Conservation (phyloP, 202 grass and related monocot species). For the Carex sylvatica region DNA sequence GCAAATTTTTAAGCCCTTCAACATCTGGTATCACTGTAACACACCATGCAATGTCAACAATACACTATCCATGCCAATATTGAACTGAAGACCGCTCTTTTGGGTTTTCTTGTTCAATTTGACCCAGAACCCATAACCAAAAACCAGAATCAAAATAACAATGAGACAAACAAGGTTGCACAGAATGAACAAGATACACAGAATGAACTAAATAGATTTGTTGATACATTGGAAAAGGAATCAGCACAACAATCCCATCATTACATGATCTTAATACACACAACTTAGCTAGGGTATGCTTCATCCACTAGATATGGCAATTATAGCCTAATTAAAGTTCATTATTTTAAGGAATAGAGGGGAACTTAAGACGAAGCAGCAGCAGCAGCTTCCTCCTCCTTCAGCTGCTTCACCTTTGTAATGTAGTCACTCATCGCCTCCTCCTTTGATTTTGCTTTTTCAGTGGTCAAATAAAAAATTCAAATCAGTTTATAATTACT, state of each 20-base stretch:
- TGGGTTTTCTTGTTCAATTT: neutral
- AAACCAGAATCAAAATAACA: neutral
- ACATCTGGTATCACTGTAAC: neutral
- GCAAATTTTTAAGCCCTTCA: neutral
- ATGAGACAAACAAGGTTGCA: neutral
- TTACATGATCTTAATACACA: neutral
- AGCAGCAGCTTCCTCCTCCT: conserved; percentile 47
- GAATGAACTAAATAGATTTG: neutral
- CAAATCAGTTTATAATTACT: neutral
- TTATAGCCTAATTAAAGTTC: conserved; percentile 1
- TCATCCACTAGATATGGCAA: conserved; percentile 1
- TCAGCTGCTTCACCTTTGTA: conserved; percentile 87
- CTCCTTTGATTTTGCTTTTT: conserved; percentile 54
- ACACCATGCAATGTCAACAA: neutral
- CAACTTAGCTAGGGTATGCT: neutral
- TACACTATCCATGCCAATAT: neutral
- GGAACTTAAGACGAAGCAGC: conserved; percentile 26
- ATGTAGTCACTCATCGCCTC: conserved; percentile 74
- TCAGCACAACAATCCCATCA: neutral
- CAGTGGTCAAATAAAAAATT: neutral
- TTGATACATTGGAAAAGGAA: neutral
- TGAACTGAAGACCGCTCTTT: neutral
- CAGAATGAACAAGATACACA: neutral
- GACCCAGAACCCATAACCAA: neutral
- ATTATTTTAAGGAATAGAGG: neutral